A percentile compares a stretch with the other conserved stretches of the same genome.
These are phyloP conservation scores for Agaricus blazei DNA, from an alignment of 768 basidiomycete species.

Conservation along the genomic window DNA sequence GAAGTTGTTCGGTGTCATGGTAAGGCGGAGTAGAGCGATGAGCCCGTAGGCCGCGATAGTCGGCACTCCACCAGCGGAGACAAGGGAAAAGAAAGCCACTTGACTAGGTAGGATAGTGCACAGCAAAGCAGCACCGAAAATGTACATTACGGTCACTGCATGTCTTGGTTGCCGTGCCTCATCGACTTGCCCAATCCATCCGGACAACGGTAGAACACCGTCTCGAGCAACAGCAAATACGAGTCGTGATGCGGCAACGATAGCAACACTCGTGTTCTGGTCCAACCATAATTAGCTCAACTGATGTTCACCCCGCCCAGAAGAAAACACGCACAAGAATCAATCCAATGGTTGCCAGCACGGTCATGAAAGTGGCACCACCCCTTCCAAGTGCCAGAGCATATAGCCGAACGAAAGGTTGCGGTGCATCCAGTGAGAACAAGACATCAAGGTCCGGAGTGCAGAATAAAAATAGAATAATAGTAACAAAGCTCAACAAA, in stretches of 20 bases:
- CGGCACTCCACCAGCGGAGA: slow-evolving; percentile 82
- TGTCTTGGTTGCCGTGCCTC: slow-evolving; percentile 69
- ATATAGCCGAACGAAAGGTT: slow-evolving; percentile 90
- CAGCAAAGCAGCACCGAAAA: slow-evolving; percentile 70
- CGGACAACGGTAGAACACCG: slow-evolving; percentile 78
- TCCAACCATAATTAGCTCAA: not conserved
- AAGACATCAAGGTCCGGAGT: slow-evolving; percentile 73
- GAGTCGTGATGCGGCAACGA: slow-evolving; percentile 85
- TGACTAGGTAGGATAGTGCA: slow-evolving; percentile 87
- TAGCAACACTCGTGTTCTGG: slow-evolving; percentile 81
- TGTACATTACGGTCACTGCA: slow-evolving; percentile 82
- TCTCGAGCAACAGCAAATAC: slow-evolving; percentile 94
- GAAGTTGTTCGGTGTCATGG: slow-evolving; percentile 76
- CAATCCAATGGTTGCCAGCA: slow-evolving; percentile 78
- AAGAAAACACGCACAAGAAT: slow-evolving; percentile 54
- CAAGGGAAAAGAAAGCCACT: slow-evolving; percentile 88
- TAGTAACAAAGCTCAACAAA: slow-evolving; percentile 70
- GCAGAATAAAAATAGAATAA: slow-evolving; percentile 82
- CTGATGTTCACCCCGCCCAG: not conserved
- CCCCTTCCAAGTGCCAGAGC: slow-evolving; percentile 76
- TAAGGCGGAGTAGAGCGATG: slow-evolving; percentile 70
- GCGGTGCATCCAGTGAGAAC: slow-evolving; percentile 75
- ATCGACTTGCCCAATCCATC: slow-evolving; percentile 79
- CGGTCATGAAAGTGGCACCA: slow-evolving; percentile 82
- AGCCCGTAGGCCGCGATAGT: slow-evolving; percentile 87